Evolutionary conservation across 2,329 filamentous ascomycete genomes (phyloP).

Genomic region (Pseudogymnoascus sp.): DNA sequence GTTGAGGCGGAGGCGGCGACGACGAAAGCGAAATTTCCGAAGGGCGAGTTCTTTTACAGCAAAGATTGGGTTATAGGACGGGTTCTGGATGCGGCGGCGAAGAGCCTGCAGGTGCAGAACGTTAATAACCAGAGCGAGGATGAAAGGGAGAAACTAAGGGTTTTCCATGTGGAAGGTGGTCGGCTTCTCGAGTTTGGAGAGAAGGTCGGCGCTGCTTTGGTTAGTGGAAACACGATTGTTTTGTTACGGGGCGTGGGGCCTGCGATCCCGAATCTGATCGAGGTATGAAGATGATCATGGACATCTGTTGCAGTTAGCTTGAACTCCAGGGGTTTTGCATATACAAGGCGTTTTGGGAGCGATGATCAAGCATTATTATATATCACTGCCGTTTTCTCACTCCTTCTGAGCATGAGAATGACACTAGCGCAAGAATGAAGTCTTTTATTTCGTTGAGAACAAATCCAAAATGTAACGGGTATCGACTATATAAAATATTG

Average conservation of each 20-base stretch:
- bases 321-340: not conserved
- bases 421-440: not conserved
- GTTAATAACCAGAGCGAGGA: slow-evolving; percentile 71
- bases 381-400: not conserved
- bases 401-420: not conserved
- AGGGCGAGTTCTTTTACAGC: slow-evolving; percentile 73
- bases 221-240: slow-evolving; percentile 85
- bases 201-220: slow-evolving; percentile 67
- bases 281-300: slow-evolving; percentile 34
- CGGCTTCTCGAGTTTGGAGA: slow-evolving; percentile 81
- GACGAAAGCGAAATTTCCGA: slow-evolving; percentile 74
- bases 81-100: slow-evolving; percentile 71
- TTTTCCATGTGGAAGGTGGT: slow-evolving; percentile 92
- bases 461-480: not conserved
- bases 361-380: not conserved
- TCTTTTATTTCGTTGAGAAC: not conserved
- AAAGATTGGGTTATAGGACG: slow-evolving; percentile 86
- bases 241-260: slow-evolving; percentile 77
- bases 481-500: slow-evolving; percentile 3
- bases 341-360: not conserved
- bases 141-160: slow-evolving; percentile 72
- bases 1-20: slow-evolving; percentile 88
- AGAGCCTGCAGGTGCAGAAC: slow-evolving; percentile 71
- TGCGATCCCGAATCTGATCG: slow-evolving; percentile 65
- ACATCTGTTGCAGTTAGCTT: not conserved